A percentile compares a stretch with the other conserved stretches of the same genome.
phyloP scores from a whole-genome alignment of 192 early-diverging fungal species.

The Backusella morwellensis region DNA sequence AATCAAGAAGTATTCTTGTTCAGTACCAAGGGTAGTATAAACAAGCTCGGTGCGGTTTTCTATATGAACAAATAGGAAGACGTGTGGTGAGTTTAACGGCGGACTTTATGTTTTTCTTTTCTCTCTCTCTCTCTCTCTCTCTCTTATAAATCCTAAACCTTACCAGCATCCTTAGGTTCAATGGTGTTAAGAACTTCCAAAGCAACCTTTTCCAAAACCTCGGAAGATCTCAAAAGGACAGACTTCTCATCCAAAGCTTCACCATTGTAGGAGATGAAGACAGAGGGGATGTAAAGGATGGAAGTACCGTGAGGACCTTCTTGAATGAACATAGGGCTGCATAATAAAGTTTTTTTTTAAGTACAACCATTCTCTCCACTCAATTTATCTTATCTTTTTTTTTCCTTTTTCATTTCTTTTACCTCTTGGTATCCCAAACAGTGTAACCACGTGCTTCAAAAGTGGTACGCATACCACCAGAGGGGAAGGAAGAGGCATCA shows the following conservation, averaged over 20 bases:
- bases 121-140: background rate
- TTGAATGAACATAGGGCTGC: constrained; percentile 93
- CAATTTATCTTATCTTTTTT: background rate
- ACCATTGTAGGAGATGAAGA: constrained; percentile 99
- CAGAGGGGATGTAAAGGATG: constrained; percentile 94
- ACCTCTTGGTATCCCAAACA: constrained; percentile 91
- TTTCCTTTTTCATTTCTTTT: background rate
- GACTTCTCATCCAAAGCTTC: constrained; percentile 99
- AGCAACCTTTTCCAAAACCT: constrained; percentile 80
- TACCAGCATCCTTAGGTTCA: constrained; percentile 39
- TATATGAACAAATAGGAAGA: background rate
- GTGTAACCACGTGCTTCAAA: constrained; percentile 99
- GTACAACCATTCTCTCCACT: background rate
- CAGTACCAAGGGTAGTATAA: constrained; percentile 90
- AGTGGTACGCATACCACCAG: constrained; percentile 94
- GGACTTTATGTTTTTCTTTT: background rate
- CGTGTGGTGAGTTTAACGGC: background rate
- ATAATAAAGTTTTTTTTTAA: background rate
- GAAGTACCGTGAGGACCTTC: constrained; percentile 87
- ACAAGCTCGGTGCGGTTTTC: constrained; percentile 63
- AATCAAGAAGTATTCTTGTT: constrained; percentile 99
- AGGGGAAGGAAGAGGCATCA: constrained; percentile 98
- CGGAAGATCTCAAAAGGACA: constrained; percentile 88
- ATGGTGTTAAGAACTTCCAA: constrained; percentile 78
- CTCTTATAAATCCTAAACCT: background rate